phyloP scores from a whole-genome alignment of 306 rosid species.

The Malus domestica region DNA sequence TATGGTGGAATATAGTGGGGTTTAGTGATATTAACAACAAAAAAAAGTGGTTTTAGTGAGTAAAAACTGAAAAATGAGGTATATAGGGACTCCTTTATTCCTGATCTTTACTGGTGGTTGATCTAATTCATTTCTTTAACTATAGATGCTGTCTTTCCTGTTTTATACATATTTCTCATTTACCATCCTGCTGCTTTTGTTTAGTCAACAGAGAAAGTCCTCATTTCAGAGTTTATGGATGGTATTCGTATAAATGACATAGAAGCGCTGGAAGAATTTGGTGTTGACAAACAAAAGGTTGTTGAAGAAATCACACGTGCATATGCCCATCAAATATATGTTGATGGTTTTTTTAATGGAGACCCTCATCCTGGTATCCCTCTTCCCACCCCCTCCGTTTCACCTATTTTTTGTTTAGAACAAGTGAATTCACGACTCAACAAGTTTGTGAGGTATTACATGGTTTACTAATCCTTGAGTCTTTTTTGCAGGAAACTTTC shows the following conservation, averaged over 20 bases:
- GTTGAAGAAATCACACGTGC: constrained; percentile 98
- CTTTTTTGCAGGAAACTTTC: constrained; percentile 72
- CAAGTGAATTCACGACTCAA: neutral
- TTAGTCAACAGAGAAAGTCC: constrained; percentile 85
- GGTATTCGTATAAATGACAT: constrained; percentile 90
- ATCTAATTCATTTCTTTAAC: neutral
- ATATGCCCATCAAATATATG: constrained; percentile 91
- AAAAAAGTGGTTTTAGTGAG: neutral
- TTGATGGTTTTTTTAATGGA: constrained; percentile 97
- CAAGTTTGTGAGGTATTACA: constrained; percentile 7
- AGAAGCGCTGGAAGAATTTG: constrained; percentile 62
- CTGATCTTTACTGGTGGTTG: neutral
- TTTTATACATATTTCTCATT: neutral
- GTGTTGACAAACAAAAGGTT: constrained; percentile 73
- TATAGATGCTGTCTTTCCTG: neutral
- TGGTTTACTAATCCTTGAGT: constrained; percentile 13
- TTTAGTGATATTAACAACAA: no score
- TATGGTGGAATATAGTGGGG: neutral
- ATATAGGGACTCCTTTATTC: neutral
- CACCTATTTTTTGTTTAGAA: neutral
- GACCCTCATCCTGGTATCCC: constrained; percentile 95
- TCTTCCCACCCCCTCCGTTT: neutral
- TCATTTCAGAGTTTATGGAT: constrained; percentile 91
- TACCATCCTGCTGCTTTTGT: constrained; percentile 22
- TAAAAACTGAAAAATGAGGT: neutral